A percentile compares a stretch with the other conserved stretches of the same genome.
Evolutionary conservation across 2,329 filamentous ascomycete genomes (phyloP).

Genomic region (Botrytis sinoallii): DNA sequence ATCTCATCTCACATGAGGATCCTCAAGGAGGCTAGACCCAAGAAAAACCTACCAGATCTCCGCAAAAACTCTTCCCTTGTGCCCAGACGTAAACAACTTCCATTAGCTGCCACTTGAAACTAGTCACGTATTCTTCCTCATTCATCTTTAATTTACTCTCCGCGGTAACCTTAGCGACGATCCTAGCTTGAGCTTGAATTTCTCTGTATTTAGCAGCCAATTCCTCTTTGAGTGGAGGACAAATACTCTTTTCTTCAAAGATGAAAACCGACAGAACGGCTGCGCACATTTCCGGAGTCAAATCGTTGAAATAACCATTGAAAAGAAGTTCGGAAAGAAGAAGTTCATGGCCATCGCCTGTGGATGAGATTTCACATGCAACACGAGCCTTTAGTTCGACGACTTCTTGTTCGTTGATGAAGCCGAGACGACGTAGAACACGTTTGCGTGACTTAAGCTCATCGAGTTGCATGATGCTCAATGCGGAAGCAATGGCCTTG

Average conservation of each 20-base stretch:
- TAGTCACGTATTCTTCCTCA: slow-evolving; percentile 87
- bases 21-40: slow-evolving; percentile 9
- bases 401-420: slow-evolving; percentile 93
- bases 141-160: slow-evolving; percentile 94
- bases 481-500: slow-evolving; percentile 79
- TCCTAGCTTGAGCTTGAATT: slow-evolving; percentile 80
- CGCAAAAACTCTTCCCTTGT: slow-evolving; percentile 84
- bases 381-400: slow-evolving; percentile 96
- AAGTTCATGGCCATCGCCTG: slow-evolving; percentile 78
- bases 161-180: slow-evolving; percentile 88
- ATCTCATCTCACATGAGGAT: neutral
- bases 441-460: slow-evolving; percentile 95
- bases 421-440: slow-evolving; percentile 87
- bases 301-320: slow-evolving; percentile 96
- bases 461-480: slow-evolving; percentile 88
- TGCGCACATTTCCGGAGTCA: slow-evolving; percentile 83
- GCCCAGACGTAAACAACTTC: slow-evolving; percentile 93
- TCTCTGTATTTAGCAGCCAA: slow-evolving; percentile 81
- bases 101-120: slow-evolving; percentile 94
- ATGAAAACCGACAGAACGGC: slow-evolving; percentile 90
- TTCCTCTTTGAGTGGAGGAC: slow-evolving; percentile 74
- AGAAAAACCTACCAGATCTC: slow-evolving; percentile 79
- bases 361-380: slow-evolving; percentile 94
- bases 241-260: slow-evolving; percentile 92
- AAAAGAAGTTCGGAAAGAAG: slow-evolving; percentile 91